Base-by-base conservation (phyloP, 2,329 filamentous ascomycete genomes). In the Neofusicoccum ribis region DNA sequence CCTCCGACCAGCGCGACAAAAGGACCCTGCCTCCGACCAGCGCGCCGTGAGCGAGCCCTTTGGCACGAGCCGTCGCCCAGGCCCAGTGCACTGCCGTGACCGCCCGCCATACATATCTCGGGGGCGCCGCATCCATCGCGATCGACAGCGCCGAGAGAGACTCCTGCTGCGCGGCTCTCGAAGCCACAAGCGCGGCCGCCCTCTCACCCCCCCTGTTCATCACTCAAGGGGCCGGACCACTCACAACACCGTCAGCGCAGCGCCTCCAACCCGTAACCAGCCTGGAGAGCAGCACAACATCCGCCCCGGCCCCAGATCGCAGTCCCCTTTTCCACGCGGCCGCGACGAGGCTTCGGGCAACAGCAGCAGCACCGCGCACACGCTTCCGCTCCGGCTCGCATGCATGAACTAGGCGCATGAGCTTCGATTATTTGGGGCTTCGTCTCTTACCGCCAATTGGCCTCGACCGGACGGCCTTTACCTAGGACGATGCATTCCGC, bases 401-500 rank as follows among this genome's bases (percentile, higher is more conserved):
- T 66, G 64, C 64, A 66, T 66, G 60, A 66, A 56, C 64, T 62
- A 63, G 58, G 47, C 64, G 58, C 58, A 54, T 56, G 60, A 65
- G 56, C 56, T 65, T 46, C 64, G 58, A 60, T 60, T 60, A 44
- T 60, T 60, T 60, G 41, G 56, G 56, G 56, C 37, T 60, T 37
- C 56, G 58, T 58, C 46, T 66, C 58, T 56, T 44, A 60, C 68
- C 47, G 50, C 61, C 67, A 68, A 54, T 69, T 75, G 72, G 71
- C 74, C 71, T 56, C 41, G 56, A 36, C 56, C 56, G 56, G 41
- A 60, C 56, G 56, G 56, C 56, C 43, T 60, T 44, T 60, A 37
- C 56, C 56, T 60, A 46, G 47, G 63, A 60, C 47, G 46, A 65
- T 65, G 63, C 63, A 65, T 52, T 65, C 63, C 52, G 52, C 63